Percentiles rank a stretch among this genome's conserved stretches.
phyloP scores from a whole-genome alignment of 2,329 filamentous ascomycete genomes.

The Epichloe coenophiala region DNA sequence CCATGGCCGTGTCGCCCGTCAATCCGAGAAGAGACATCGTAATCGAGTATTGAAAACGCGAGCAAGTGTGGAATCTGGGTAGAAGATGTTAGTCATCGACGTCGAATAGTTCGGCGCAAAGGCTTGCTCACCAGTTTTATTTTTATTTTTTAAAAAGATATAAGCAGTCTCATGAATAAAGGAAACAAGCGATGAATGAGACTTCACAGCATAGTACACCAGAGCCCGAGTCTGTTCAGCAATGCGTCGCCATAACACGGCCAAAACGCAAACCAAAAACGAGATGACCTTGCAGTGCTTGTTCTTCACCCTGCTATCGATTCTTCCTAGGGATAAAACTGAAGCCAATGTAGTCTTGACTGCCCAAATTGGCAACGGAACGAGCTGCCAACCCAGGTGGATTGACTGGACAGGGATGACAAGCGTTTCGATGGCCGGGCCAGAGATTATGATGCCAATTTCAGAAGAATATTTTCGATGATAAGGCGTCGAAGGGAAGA shows the following conservation, averaged over 20 bases:
- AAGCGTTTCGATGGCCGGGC: neutral
- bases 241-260: constrained; percentile 1
- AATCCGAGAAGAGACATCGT: neutral
- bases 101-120: neutral
- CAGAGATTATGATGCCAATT: neutral
- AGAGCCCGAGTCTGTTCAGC: neutral
- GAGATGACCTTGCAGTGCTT: neutral
- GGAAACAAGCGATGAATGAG: neutral
- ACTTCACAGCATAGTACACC: constrained; percentile 3
- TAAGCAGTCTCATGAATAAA: constrained; percentile 4
- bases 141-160: constrained; percentile 1
- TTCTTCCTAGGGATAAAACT: neutral
- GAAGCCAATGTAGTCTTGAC: neutral
- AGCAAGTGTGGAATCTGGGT: neutral
- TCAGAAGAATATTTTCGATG: neutral
- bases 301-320: neutral
- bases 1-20: neutral
- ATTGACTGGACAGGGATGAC: neutral
- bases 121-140: neutral
- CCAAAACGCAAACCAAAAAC: neutral
- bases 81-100: neutral
- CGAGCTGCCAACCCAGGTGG: neutral
- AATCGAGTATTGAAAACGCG: neutral
- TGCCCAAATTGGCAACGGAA: neutral
- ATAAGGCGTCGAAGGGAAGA: neutral